These are phyloP conservation scores for Graphium sp. DNA, from an alignment of 2,329 filamentous ascomycete genomes.

Conservation along the genomic window DNA sequence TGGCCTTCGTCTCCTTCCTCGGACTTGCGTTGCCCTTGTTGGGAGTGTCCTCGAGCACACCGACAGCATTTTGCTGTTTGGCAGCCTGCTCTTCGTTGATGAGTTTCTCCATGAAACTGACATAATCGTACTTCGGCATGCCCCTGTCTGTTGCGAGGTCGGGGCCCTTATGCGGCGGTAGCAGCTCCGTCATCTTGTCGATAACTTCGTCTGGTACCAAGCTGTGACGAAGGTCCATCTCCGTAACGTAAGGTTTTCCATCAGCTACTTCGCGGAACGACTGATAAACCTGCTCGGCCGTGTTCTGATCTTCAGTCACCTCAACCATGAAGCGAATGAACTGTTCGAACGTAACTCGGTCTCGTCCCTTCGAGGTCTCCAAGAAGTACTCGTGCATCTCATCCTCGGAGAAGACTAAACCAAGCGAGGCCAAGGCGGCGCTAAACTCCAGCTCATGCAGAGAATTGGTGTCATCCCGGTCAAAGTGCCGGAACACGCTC, in stretches of 20 bases:
- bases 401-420: conserved; percentile 88
- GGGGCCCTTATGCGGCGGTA: conserved; percentile 70
- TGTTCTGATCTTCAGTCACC: conserved; percentile 97
- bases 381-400: conserved; percentile 96
- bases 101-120: conserved; percentile 88
- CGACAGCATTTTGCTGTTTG: too few relatives aligned
- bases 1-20: conserved; percentile 6
- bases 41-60: conserved; percentile 4
- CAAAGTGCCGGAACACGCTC: conserved; percentile 94
- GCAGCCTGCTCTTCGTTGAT: conserved; percentile 34
- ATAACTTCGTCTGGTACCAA: conserved; percentile 96
- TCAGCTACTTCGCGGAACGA: conserved; percentile 95
- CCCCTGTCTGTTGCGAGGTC: conserved; percentile 76
- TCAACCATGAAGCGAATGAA: conserved; percentile 99
- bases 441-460: conserved; percentile 91
- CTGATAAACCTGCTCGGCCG: conserved; percentile 95
- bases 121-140: conserved; percentile 84
- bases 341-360: conserved; percentile 88
- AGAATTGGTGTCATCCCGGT: conserved; percentile 80
- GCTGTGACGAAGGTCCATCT: conserved; percentile 88
- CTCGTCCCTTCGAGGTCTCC: conserved; percentile 64
- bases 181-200: conserved; percentile 73
- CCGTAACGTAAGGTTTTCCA: conserved; percentile 96
- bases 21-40: conserved; percentile 7
- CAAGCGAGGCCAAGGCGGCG: conserved; percentile 84